phyloP scores from a whole-genome alignment of 2,329 filamentous ascomycete genomes.

The Pseudogymnoascus sp. region DNA sequence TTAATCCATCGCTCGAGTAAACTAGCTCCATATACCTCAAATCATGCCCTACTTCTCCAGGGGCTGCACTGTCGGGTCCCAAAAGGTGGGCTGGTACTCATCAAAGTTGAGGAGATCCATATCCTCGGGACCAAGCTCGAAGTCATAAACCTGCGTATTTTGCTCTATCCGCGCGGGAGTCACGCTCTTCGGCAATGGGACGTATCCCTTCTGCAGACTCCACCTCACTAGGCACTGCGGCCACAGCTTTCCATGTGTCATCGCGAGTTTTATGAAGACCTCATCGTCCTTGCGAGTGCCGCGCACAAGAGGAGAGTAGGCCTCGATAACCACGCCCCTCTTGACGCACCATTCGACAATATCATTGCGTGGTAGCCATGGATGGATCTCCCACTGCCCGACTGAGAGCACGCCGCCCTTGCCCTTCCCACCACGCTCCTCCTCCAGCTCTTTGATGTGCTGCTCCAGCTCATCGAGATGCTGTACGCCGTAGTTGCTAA shows the following conservation, averaged over 20 bases:
- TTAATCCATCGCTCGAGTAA: background rate
- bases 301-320: constrained; percentile 52
- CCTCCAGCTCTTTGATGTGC: constrained; percentile 54
- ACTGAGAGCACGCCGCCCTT: constrained; percentile 69
- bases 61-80: constrained; percentile 46
- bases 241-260: constrained; percentile 65
- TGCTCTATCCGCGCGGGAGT: constrained; percentile 57
- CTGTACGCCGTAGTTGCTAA: constrained; percentile 59
- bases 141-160: constrained; percentile 51
- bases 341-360: constrained; percentile 69
- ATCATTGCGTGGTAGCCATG: constrained; percentile 74
- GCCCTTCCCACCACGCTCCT: constrained; percentile 50
- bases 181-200: constrained; percentile 68
- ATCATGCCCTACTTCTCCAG: constrained; percentile 31
- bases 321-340: constrained; percentile 54
- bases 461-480: constrained; percentile 53
- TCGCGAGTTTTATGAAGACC: constrained; percentile 53
- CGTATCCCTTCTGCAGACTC: constrained; percentile 69
- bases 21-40: background rate
- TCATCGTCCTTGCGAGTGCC: constrained; percentile 66
- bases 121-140: constrained; percentile 47
- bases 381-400: constrained; percentile 84
- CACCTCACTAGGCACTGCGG: constrained; percentile 76
- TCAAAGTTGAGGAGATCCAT: constrained; percentile 41
- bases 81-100: constrained; percentile 47